Percentiles rank a stretch among this genome's conserved stretches.
Evolutionary conservation across 306 rosid species (phyloP).

Genomic region (Vigna nakashimae): DNA sequence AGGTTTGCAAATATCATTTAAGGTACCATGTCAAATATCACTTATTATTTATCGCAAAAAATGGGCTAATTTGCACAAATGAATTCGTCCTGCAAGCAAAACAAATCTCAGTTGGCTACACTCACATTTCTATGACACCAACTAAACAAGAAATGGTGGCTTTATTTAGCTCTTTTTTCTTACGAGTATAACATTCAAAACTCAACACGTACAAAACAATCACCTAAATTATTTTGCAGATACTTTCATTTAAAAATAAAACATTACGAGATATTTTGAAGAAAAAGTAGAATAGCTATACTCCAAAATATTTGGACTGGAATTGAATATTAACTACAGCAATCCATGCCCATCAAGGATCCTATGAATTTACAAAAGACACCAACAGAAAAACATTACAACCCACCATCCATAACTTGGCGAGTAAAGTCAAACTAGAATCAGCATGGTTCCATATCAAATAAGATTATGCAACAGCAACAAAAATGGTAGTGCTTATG

Average conservation of each 20-base stretch:
- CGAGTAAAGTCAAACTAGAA: background rate
- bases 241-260: background rate
- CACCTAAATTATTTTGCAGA: background rate
- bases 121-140: background rate
- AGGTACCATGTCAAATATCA: slow-evolving; percentile 2
- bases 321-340: background rate
- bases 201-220: slow-evolving; percentile 6
- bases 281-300: background rate
- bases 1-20: background rate
- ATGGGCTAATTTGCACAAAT: slow-evolving; percentile 11
- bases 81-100: background rate
- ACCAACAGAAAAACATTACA: background rate
- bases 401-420: slow-evolving; percentile 11
- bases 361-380: background rate
- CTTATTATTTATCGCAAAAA: background rate
- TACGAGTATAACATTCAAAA: background rate
- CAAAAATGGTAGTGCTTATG: background rate
- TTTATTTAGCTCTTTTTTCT: background rate
- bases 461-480: background rate
- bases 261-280: background rate
- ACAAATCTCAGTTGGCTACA: background rate
- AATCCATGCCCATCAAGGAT: background rate
- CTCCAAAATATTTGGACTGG: background rate
- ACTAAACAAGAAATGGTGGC: background rate
- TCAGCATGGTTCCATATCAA: slow-evolving; percentile 7